phyloP scores from a whole-genome alignment of 148 eudicot genomes.

The Chenopodium formosanum region DNA sequence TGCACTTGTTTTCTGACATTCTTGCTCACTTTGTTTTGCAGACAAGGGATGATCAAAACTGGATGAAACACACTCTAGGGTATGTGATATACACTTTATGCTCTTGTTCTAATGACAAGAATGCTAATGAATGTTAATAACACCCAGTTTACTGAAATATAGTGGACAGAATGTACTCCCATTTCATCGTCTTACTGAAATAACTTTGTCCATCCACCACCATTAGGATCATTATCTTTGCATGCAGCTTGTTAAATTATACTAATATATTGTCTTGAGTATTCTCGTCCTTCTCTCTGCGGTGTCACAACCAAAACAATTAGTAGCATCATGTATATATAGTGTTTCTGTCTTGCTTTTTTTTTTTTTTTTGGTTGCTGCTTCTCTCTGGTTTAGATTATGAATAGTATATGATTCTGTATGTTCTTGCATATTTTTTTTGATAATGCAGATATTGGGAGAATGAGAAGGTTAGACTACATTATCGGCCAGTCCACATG shows the following conservation, averaged over 20 bases:
- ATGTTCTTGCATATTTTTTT: not conserved
- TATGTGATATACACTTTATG: conserved; percentile 29
- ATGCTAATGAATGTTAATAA: not conserved
- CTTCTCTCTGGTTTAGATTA: not conserved
- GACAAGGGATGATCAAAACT: conserved; percentile 87
- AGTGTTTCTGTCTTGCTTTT: not conserved
- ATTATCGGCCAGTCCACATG: conserved; percentile 87
- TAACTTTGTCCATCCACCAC: not conserved
- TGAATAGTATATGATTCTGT: not conserved
- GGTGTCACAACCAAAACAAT: no score
- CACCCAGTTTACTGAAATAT: not conserved
- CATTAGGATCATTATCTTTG: not conserved
- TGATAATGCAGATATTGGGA: conserved; percentile 68
- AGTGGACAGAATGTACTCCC: no score
- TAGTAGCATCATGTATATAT: no score
- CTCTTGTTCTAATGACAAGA: not conserved
- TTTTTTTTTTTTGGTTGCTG: not conserved
- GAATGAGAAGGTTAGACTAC: conserved; percentile 76
- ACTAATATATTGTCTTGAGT: no score
- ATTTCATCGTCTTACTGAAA: not conserved
- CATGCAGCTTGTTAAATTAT: not conserved
- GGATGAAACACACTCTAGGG: conserved; percentile 98
- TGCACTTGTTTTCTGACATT: conserved; percentile 11
- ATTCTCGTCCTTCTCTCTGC: no score
- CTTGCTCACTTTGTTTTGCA: conserved; percentile 36